phyloP scores from a whole-genome alignment of 2,329 filamentous ascomycete genomes.

The Exophiala sideris region DNA sequence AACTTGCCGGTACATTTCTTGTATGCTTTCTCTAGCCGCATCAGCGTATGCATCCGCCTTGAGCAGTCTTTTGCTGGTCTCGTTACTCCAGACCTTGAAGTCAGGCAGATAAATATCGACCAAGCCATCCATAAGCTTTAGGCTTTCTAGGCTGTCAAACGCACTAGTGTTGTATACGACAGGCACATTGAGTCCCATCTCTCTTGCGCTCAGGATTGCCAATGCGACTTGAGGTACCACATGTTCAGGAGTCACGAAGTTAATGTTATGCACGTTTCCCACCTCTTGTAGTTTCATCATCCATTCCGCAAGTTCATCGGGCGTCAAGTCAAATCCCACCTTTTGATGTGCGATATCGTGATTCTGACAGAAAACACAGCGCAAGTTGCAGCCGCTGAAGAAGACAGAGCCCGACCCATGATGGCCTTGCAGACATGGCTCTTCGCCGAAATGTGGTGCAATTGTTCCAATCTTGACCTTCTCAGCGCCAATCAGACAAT shows the following conservation, averaged over 20 bases:
- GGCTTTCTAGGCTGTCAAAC: slow-evolving; percentile 71
- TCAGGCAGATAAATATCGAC: slow-evolving; percentile 86
- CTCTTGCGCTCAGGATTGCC: slow-evolving; percentile 68
- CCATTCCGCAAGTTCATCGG: slow-evolving; percentile 77
- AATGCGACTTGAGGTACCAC: slow-evolving; percentile 79
- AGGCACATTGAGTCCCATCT: slow-evolving; percentile 66
- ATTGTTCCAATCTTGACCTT: slow-evolving; percentile 79
- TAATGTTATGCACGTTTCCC: slow-evolving; percentile 85
- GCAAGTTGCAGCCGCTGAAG: slow-evolving; percentile 72
- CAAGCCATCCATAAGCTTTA: slow-evolving; percentile 71
- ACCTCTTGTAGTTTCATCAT: slow-evolving; percentile 77
- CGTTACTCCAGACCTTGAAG: slow-evolving; percentile 74
- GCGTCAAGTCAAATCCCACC: slow-evolving; percentile 75
- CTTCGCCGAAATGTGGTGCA: slow-evolving; percentile 80
- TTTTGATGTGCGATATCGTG: slow-evolving; percentile 77
- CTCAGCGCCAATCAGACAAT: slow-evolving; percentile 71
- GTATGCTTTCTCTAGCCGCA: slow-evolving; percentile 71
- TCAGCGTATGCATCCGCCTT: slow-evolving; percentile 75
- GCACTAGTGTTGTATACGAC: slow-evolving; percentile 83
- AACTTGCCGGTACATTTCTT: slow-evolving; percentile 75
- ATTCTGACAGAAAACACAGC: slow-evolving; percentile 76
- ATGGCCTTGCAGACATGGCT: slow-evolving; percentile 79
- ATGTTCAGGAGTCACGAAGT: slow-evolving; percentile 81
- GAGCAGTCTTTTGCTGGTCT: slow-evolving; percentile 65
- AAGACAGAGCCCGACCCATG: slow-evolving; percentile 78